Evolutionary conservation across 306 rosid species (phyloP).

Genomic region (Amphicarpaea edgeworthii): DNA sequence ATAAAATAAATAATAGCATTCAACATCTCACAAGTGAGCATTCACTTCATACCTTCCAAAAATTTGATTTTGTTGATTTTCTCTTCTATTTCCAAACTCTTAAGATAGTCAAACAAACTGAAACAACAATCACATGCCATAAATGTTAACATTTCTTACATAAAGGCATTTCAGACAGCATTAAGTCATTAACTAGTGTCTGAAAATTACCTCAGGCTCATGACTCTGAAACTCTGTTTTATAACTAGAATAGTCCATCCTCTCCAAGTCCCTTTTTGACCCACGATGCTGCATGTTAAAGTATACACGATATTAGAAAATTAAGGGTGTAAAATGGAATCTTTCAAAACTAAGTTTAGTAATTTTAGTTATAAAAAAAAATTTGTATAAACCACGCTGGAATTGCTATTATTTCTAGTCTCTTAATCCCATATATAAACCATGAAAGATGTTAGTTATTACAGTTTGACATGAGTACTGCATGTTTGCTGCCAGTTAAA

Average conservation of each 20-base stretch:
- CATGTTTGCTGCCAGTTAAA: slow-evolving; percentile 30
- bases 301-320: slow-evolving; percentile 26
- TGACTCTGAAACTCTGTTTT: slow-evolving; percentile 99
- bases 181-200: slow-evolving; percentile 6
- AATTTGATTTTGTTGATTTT: slow-evolving; percentile 98
- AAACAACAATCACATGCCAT: slow-evolving; percentile 36
- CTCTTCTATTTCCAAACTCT: slow-evolving; percentile 99
- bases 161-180: slow-evolving; percentile 19
- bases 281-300: slow-evolving; percentile 69
- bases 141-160: slow-evolving; percentile 34
- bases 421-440: slow-evolving; percentile 22
- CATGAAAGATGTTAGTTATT: slow-evolving; percentile 30
- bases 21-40: slow-evolving; percentile 22
- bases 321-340: slow-evolving; percentile 28
- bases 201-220: slow-evolving; percentile 84
- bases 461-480: slow-evolving; percentile 8
- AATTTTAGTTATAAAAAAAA: background rate
- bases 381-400: slow-evolving; percentile 12
- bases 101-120: slow-evolving; percentile 99
- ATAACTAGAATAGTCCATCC: slow-evolving; percentile 81
- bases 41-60: slow-evolving; percentile 85
- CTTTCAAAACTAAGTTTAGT: slow-evolving; percentile 32
- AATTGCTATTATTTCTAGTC: slow-evolving; percentile 22
- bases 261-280: slow-evolving; percentile 90
- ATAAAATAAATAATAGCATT: slow-evolving; percentile 19